Evolutionary conservation across 345 rosid genomes (phyloP), one percentile per base, ranked within the genome.

Genomic region (Camelina sativa): DNA sequence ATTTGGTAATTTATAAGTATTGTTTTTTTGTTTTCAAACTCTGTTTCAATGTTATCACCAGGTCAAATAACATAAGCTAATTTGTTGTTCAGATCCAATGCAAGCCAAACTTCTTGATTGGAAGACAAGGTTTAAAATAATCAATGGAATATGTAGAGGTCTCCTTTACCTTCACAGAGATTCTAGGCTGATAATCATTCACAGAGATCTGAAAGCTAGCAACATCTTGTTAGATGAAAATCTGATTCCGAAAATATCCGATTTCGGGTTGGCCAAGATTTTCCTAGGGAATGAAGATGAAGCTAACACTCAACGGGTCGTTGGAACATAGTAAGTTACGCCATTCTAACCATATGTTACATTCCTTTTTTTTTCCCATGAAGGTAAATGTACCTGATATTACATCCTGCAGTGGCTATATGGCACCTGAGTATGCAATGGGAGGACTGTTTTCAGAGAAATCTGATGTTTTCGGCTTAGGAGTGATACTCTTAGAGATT

Each of bases 211-310:
- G 7, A 86, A 82, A 77, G 63, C 82, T 12, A 78, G 88, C 15
- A 86, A 83, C 44, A 78, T 86, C 38, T 72, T 86, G 67, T 80
- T 86, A 43, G 90, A 85, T 69, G 79, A 86, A 63, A 75, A 74
- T 57, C 55, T 83, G 40, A 80, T 80, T 30, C 85, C 88, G 0
- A 85, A 76, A 46, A 85, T 86, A 62, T 84, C 79, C 5, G 85
- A 82, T 68, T 86, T 86, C 9, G 88, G 83, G 38, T 51, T 77
- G 52, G 91, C 88, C 0, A 79, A 74, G 71, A 80, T 85, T 52
- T 85, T 83, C 47, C 69, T 74, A 2, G 80, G 53, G 55, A 79
- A 76, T 43, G 73, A 85, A 64, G 74, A 71, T 72, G 81, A 80
- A 65, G 85, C 80, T 13, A 77, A 77, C 52, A 86, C 88, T 0